Evolutionary conservation across 2,329 filamentous ascomycete genomes (phyloP).

Genomic region (Conoideocrella luteorostrata): DNA sequence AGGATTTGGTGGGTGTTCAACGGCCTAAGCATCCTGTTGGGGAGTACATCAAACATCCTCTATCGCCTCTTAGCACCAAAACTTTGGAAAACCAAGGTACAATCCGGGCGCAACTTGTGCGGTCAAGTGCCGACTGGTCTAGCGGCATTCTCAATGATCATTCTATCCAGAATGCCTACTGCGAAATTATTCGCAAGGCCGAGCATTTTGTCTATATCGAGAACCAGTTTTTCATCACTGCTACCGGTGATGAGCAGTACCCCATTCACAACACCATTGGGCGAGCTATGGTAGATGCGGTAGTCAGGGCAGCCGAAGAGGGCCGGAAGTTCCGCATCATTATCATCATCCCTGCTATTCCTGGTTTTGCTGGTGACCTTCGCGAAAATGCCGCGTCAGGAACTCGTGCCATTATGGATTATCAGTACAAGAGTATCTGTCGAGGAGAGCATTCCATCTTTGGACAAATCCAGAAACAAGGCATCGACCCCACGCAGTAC

Average conservation of each 20-base stretch:
- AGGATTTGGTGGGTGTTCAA: slow-evolving; percentile 83
- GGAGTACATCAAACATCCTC: slow-evolving; percentile 76
- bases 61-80: slow-evolving; percentile 63
- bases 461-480: slow-evolving; percentile 63
- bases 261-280: slow-evolving; percentile 88
- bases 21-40: slow-evolving; percentile 84
- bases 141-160: slow-evolving; percentile 81
- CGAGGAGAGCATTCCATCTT: slow-evolving; percentile 89
- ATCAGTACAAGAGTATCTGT: slow-evolving; percentile 94
- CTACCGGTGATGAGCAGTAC: slow-evolving; percentile 79
- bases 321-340: slow-evolving; percentile 86
- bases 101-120: slow-evolving; percentile 76
- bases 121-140: slow-evolving; percentile 89
- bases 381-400: slow-evolving; percentile 76
- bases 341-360: slow-evolving; percentile 81
- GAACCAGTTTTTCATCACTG: slow-evolving; percentile 97
- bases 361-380: slow-evolving; percentile 89
- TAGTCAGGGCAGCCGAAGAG: slow-evolving; percentile 73
- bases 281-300: slow-evolving; percentile 82
- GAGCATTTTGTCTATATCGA: slow-evolving; percentile 96
- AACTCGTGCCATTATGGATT: slow-evolving; percentile 95
- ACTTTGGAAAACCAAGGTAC: slow-evolving; percentile 60
- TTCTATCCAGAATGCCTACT: slow-evolving; percentile 82
- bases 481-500: slow-evolving; percentile 70
- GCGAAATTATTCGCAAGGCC: slow-evolving; percentile 76